Evolutionary conservation across 2,329 filamentous ascomycete species (phyloP), one percentile per base, ranked within the genome.

Genomic region (Colletotrichum camelliae): DNA sequence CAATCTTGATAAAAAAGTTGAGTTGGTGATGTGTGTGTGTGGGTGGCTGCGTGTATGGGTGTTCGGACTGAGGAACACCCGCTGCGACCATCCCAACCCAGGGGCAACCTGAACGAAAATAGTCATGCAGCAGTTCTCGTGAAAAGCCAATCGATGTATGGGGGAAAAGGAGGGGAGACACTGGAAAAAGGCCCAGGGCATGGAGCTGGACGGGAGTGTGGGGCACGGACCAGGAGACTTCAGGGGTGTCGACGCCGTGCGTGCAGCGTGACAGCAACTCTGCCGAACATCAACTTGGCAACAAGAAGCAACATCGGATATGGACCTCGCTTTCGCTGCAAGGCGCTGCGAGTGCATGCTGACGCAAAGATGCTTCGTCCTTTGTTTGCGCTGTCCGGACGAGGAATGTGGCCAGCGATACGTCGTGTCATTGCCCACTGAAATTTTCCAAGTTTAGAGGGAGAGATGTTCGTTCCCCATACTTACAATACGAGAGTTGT

Each of bases 261-360:
- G 16, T 60, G 37, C 69, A 73, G 65, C 27, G 24, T 73, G 70
- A 68, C 58, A 74, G 61, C 72, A 75, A 72, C 73, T 72, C 27
- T 75, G 68, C 68, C 39, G 62, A 72, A 75, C 65, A 15, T 73
- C 57, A 52, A 65, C 48, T 64, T 61, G 31, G 33, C 33, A 55
- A 18, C 61, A 67, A 2, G 33, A 57, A 62, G 61, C 37, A 52
- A 67, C 31, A 52, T 68, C 58, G 35, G 64, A 69, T 65, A 35
- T 67, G 35, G 21, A 52, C n/a, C 18, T 27, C 31, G 33, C 31
- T 33, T 37, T 48, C 15, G 57, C 70, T 60, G 37, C 48, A 33
- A 21, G 65, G 29, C 55, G 24, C 43, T 52, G 43, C 43, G n/a
- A 52, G 43, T 52, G n/a, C 43, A 52, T 52, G 43, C 43, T 52